Evolutionary conservation across 805 yeast species (phyloP).

Genomic region (Candida ipomoeae): DNA sequence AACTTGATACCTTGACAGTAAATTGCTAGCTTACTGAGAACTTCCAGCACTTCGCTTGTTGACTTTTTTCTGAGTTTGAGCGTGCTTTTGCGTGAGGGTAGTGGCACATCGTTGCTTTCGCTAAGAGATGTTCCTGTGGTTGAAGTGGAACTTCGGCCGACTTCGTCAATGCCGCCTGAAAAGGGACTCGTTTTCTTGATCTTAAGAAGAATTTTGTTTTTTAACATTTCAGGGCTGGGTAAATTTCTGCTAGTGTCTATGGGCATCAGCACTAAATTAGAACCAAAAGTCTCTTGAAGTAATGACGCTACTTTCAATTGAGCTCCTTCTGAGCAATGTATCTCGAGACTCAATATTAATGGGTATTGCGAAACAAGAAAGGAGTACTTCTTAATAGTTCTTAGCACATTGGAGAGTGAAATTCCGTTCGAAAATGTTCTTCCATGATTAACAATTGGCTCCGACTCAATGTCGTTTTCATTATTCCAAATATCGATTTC

Average conservation of each 20-base stretch:
- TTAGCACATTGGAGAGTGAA: slow-evolving; percentile 62
- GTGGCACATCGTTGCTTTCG: slow-evolving; percentile 29
- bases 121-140: slow-evolving; percentile 42
- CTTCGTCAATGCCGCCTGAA: slow-evolving; percentile 17
- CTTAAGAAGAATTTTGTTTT: slow-evolving; percentile 69
- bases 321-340: slow-evolving; percentile 66
- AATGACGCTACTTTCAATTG: slow-evolving; percentile 58
- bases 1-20: slow-evolving; percentile 75
- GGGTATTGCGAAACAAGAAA: slow-evolving; percentile 88
- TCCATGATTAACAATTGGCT: slow-evolving; percentile 91
- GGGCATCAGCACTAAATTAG: slow-evolving; percentile 45
- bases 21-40: slow-evolving; percentile 59
- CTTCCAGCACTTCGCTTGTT: slow-evolving; percentile 28
- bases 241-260: slow-evolving; percentile 21
- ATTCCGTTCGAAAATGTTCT: slow-evolving; percentile 74
- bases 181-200: slow-evolving; percentile 54
- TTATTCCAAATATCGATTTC: slow-evolving; percentile 95
- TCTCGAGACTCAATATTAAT: slow-evolving; percentile 77
- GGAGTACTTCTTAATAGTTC: slow-evolving; percentile 76
- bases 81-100: slow-evolving; percentile 11
- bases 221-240: slow-evolving; percentile 73
- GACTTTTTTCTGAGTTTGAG: slow-evolving; percentile 24
- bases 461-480: slow-evolving; percentile 45
- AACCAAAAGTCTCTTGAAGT: slow-evolving; percentile 57
- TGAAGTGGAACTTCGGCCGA: slow-evolving; percentile 20